These are phyloP conservation scores for Kurtzmaniella fragi DNA, from an alignment of 805 yeast genomes.

Conservation along the genomic window DNA sequence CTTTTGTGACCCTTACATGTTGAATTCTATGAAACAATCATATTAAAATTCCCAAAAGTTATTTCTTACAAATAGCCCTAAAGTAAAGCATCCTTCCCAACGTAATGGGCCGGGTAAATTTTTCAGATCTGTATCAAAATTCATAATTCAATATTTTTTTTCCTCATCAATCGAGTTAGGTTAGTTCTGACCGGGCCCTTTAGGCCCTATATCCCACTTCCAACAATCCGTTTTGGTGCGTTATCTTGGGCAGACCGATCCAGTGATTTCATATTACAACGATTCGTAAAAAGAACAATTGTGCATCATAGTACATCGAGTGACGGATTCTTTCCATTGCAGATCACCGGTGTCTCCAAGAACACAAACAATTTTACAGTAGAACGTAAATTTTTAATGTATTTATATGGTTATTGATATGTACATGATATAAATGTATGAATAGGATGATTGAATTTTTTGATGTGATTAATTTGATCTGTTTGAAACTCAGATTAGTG, in stretches of 20 bases:
- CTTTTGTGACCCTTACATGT: no score
- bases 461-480: no score
- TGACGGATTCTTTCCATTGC: constrained; percentile 6
- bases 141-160: no score
- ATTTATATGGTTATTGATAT: not conserved
- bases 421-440: no score
- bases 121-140: no score
- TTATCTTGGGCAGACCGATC: constrained; percentile 29
- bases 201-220: constrained; percentile 27
- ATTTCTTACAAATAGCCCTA: no score
- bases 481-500: no score
- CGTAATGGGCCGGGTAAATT: no score
- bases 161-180: not conserved
- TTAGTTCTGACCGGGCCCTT: constrained; percentile 12
- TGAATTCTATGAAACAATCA: no score
- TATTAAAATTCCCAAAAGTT: no score
- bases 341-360: constrained; percentile 47
- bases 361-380: constrained; percentile 32
- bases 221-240: constrained; percentile 41
- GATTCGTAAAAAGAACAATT: constrained; percentile 18
- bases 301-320: constrained; percentile 48
- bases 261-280: constrained; percentile 3
- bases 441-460: no score
- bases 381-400: not conserved
- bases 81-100: no score